Evolutionary conservation across 2,329 filamentous ascomycete genomes (phyloP).

Genomic region (Exophiala sp.): DNA sequence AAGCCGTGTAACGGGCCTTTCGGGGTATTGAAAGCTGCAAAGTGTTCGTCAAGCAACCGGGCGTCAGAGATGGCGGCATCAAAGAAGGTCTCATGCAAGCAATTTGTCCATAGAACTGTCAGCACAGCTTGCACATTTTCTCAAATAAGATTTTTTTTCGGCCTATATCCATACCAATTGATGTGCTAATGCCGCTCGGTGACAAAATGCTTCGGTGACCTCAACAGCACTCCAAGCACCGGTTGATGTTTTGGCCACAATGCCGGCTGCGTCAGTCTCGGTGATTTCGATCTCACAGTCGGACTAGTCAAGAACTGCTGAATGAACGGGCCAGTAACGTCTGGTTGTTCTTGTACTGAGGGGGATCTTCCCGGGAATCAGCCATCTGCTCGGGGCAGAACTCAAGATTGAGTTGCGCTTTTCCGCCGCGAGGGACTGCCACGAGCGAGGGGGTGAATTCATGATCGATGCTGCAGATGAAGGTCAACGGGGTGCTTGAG

Average conservation of each 20-base stretch:
- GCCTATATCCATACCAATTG: conserved; percentile 30
- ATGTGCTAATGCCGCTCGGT: conserved; percentile 36
- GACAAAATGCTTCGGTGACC: conserved; percentile 41
- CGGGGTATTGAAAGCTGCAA: conserved; percentile 19
- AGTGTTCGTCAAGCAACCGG: conserved; percentile 55
- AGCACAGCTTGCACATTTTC: neutral
- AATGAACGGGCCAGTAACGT: conserved; percentile 51
- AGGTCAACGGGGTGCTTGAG: no score
- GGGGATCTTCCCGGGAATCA: neutral
- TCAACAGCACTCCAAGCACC: conserved; percentile 25
- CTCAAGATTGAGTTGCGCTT: no score
- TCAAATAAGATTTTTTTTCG: neutral
- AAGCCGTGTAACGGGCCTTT: conserved; percentile 58
- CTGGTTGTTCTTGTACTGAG: conserved; percentile 43
- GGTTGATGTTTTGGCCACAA: conserved; percentile 45
- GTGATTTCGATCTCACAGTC: conserved; percentile 57
- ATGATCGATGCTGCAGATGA: no score
- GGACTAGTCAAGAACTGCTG: conserved; percentile 47
- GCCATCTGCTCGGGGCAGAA: no score
- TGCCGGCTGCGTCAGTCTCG: conserved; percentile 51
- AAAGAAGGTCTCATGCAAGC: conserved; percentile 42
- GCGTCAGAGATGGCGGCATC: conserved; percentile 42
- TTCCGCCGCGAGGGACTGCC: no score
- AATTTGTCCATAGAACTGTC: conserved; percentile 8
- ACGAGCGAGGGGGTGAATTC: no score